Evolutionary conservation across 805 yeast genomes (phyloP), one percentile per base, ranked within the genome.

Genomic region (Nematodospora valgi): DNA sequence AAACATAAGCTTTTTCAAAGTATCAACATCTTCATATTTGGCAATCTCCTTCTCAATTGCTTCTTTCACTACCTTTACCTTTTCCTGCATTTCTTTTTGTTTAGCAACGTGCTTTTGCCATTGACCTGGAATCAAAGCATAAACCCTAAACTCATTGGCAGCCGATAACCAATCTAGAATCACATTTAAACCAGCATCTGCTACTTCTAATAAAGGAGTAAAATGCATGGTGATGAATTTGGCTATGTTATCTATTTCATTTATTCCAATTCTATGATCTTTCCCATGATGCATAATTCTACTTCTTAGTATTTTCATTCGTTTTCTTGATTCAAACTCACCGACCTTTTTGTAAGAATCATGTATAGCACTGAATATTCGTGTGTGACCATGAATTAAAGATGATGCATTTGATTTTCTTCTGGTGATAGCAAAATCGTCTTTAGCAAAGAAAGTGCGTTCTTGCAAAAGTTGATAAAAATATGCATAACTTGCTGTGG

Each of bases 291-390:
- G 40, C 9, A 41, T 32, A 10, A 52, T 38, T 28, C 52, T 46
- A 17, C 43, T 32, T 30, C 40, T 44, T 22, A 56, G 44, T 15
- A 54, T 38, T 4, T 39, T 37, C 21, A 35, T 43, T 23, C 62
- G 44, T 27, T 38, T 43, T 19, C 34, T 34, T 22, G 46, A 46
- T 35, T 60, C 65, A 35, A 39, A 56, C 15, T 45, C 46, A 0
- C 61, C 64, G 3, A 59, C 65, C 13, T 51, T 48, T 17, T 48
- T 52, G 34, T 60, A 60, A 4, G 54, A 46, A 13, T 54, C 58
- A 21, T 51, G 45, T 24, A 59, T 47, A 4, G 58, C 43, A 8
- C 57, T 45, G 34, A 52, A 48, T 14, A 58, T 39, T 34, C 54
- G 56, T 25, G 46, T 45, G 17, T 51, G 53, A n/a, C 50, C 46